A percentile compares a stretch with the other conserved stretches of the same genome.
These are phyloP conservation scores for Litsea cubeba DNA, from an alignment of 164 flowering plant species.

Conservation along the genomic window DNA sequence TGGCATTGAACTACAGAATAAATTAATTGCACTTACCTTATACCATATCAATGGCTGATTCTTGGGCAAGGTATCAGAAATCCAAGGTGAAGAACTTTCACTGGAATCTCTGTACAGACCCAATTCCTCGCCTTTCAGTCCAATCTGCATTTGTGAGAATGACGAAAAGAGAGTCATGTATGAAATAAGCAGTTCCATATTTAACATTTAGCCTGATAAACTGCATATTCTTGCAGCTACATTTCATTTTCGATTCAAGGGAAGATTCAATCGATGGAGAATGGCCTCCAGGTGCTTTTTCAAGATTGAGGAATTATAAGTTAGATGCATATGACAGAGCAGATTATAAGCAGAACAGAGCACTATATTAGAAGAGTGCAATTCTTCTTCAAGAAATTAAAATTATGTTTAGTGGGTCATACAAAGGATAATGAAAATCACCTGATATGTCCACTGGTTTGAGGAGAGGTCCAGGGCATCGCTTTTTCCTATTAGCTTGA, in stretches of 20 bases:
- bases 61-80: constrained; percentile 50
- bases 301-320: background rate
- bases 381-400: background rate
- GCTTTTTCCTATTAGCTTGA: constrained; percentile 49
- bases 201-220: background rate
- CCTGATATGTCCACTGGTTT: constrained; percentile 88
- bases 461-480: constrained; percentile 73
- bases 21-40: constrained; percentile 48
- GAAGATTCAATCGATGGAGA: background rate
- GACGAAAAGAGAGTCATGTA: constrained; percentile 2
- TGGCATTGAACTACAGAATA: background rate
- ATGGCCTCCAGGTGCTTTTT: background rate
- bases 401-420: background rate
- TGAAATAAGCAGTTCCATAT: background rate
- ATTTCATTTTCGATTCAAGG: background rate
- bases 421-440: constrained; percentile 14
- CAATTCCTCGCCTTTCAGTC: constrained; percentile 76
- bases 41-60: constrained; percentile 85
- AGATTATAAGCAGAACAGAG: background rate
- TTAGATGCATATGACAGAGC: background rate
- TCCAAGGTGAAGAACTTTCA: constrained; percentile 70
- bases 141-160: constrained; percentile 48
- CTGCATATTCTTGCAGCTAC: background rate
- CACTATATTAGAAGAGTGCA: background rate
- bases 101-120: constrained; percentile 35